These are phyloP conservation scores for Thinopyrum elongatum DNA, from an alignment of 176 grass and related monocot species.

Conservation along the genomic window DNA sequence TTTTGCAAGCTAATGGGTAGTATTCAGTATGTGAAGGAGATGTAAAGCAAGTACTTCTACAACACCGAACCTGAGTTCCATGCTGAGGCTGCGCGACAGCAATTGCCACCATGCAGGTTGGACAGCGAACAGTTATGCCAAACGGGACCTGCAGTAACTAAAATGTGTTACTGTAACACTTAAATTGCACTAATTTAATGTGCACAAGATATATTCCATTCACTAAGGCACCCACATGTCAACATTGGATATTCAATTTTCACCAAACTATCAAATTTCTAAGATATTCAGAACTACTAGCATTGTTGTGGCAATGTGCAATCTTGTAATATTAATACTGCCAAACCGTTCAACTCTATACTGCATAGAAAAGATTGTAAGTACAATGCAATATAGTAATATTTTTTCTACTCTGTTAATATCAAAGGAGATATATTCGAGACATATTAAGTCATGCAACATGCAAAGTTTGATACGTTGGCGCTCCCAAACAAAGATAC, in stretches of 20 bases:
- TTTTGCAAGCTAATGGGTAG: background rate
- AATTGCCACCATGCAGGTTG: constrained; percentile 87
- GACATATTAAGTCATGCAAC: background rate
- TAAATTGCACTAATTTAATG: background rate
- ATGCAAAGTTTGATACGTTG: background rate
- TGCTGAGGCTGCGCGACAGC: constrained; percentile 89
- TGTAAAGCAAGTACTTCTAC: constrained; percentile 11
- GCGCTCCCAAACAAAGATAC: background rate
- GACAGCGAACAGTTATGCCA: constrained; percentile 73
- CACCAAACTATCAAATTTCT: background rate
- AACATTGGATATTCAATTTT: background rate
- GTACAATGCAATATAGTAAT: background rate
- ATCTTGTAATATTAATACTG: background rate
- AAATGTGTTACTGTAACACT: constrained; percentile 21
- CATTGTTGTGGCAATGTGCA: background rate
- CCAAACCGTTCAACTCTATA: background rate
- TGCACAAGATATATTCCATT: constrained; percentile 12
- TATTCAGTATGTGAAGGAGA: background rate
- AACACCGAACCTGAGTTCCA: constrained; percentile 65
- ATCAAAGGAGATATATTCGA: background rate
- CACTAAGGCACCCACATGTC: background rate
- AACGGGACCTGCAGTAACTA: constrained; percentile 69
- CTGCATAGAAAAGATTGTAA: background rate
- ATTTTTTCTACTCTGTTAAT: background rate
- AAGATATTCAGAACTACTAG: background rate